Evolutionary conservation across 2,329 filamentous ascomycete genomes (phyloP).

Genomic region (Dothiorella sarmentorum): DNA sequence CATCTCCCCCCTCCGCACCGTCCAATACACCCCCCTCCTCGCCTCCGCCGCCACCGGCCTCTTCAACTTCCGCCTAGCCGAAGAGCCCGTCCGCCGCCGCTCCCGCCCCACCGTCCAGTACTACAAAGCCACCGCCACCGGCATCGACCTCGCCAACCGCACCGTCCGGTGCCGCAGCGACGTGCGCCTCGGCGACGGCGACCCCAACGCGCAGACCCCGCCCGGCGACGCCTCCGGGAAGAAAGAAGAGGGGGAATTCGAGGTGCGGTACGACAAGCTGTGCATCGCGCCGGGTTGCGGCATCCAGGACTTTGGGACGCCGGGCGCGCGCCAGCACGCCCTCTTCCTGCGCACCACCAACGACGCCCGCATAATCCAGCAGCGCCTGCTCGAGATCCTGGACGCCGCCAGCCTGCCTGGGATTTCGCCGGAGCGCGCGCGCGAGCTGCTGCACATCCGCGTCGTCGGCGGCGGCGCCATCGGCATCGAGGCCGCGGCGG

Average conservation of each 20-base stretch:
- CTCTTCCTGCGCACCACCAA: constrained; percentile 39
- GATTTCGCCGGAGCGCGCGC: constrained; percentile 27
- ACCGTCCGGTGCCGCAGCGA: constrained; percentile 33
- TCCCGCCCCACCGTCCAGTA: constrained; percentile 28
- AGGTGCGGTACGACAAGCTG: constrained; percentile 42
- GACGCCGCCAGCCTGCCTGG: constrained; percentile 36
- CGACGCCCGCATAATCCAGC: constrained; percentile 35
- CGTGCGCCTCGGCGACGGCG: neutral
- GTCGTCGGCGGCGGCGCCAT: constrained; percentile 44
- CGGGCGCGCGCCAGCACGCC: constrained; percentile 39
- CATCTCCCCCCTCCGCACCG: constrained; percentile 44
- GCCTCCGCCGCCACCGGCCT: constrained; percentile 41
- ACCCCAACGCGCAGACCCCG: neutral
- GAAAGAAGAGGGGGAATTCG: constrained; percentile 35
- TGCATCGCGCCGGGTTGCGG: constrained; percentile 43
- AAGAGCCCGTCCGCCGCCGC: constrained; percentile 42
- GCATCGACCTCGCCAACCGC: constrained; percentile 38
- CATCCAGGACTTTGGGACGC: constrained; percentile 39
- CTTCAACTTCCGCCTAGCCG: constrained; percentile 46
- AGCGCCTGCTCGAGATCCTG: constrained; percentile 36
- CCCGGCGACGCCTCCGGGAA: too few species aligned
- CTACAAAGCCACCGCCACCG: constrained; percentile 40
- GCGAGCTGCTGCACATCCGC: constrained; percentile 37
- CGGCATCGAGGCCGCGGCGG: constrained; percentile 44
- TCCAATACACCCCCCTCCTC: constrained; percentile 46